phyloP scores from a whole-genome alignment of 2,329 filamentous ascomycete species.

The Phialophora chinensis region DNA sequence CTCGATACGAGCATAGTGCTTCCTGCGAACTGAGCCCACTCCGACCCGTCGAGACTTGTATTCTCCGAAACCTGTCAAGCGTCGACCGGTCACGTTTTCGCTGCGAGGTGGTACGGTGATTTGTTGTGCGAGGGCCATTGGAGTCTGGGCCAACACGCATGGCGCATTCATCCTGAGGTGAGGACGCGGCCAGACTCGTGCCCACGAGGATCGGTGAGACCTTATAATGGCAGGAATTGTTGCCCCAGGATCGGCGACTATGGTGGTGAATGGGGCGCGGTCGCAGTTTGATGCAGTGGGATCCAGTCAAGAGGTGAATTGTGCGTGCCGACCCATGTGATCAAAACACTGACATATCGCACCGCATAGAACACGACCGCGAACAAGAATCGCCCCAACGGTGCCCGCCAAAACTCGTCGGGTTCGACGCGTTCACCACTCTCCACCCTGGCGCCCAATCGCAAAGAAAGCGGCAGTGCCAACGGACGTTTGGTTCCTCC shows the following conservation, averaged over 20 bases:
- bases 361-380: conserved; percentile 29
- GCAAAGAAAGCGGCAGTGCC: conserved; percentile 31
- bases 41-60: conserved; percentile 9
- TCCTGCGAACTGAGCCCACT: conserved; percentile 20
- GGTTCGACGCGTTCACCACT: conserved; percentile 33
- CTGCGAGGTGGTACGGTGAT: neutral
- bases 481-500: conserved; percentile 24
- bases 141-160: conserved; percentile 22
- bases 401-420: conserved; percentile 29
- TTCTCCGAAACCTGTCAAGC: conserved; percentile 5
- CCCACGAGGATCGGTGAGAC: conserved; percentile 10
- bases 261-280: conserved; percentile 26
- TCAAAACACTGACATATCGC: conserved; percentile 27
- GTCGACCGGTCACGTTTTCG: conserved; percentile 7
- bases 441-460: conserved; percentile 33
- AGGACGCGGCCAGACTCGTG: conserved; percentile 24
- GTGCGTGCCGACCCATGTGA: conserved; percentile 4
- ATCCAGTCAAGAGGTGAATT: conserved; percentile 34
- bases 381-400: conserved; percentile 28
- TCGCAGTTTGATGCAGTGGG: conserved; percentile 25
- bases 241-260: conserved; percentile 26
- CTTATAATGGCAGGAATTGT: conserved; percentile 30
- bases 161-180: conserved; percentile 33
- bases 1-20: conserved; percentile 22
- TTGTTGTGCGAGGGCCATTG: conserved; percentile 17